Base-by-base conservation (phyloP, 2,329 filamentous ascomycete species). In the Podosphaera fusca region DNA sequence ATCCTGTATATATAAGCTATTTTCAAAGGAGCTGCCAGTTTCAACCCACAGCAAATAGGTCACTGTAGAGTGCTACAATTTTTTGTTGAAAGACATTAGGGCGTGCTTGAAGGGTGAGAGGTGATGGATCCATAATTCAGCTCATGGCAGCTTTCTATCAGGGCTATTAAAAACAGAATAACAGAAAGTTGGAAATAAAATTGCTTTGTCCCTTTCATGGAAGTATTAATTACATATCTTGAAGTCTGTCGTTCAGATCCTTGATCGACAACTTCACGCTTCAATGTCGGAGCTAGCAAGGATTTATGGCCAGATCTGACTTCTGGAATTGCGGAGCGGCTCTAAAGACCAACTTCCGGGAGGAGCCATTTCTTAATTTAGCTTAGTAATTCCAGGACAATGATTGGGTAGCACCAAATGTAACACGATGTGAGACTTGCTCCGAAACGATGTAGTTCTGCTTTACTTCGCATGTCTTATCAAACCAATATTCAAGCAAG, bases 51-150 rank as follows among this genome's bases (percentile, higher is more conserved):
- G 81, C 80, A 74, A 96, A 90, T 29, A 96, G 74, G 62, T 79
- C 77, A 65, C 89, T 80, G 71, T 98, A 98, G 55, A 96, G 80
- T 69, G 85, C 78, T 59, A 94, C 84, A 63, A 98, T 86, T 73
- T 98, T 98, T 57, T 86, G 90, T 71, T 94, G 85, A 69, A 98
- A 95, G 46, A 84, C 80, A 69, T 94, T 85, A 57, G 90, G 92
- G 65, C 87, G 80, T 70, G 81, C 80, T 75, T 95, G 88, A 71
- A 94, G 88, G 58, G 89, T 95, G 68, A 98, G 79, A 61, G 92
- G 92, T 68, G 90, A 96, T 64, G 82, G 78, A 74, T 94, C 87
- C 87, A 94, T 94, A 57, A 57, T 64, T 63, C 63, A 66, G 58
- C 62, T 61, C 64, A 66, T 66, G 61, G 59, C 61, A 64, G 58